Percentiles rank a stretch among this genome's conserved stretches.
phyloP scores from a whole-genome alignment of 2,329 filamentous ascomycete genomes.

The Diaporthe sp. region DNA sequence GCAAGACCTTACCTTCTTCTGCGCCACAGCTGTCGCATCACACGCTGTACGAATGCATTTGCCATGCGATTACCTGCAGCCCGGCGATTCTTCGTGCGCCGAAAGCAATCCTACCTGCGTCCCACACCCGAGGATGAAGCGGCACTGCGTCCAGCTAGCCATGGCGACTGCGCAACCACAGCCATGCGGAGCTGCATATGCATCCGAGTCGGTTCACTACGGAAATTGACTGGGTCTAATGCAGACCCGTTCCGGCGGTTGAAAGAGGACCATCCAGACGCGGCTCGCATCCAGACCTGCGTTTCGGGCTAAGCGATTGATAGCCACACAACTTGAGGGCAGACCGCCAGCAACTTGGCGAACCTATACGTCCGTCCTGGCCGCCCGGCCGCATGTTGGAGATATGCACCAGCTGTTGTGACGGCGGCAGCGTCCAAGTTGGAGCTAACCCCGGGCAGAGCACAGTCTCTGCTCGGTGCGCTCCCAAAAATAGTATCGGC shows the following conservation, averaged over 20 bases:
- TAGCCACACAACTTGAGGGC: background rate
- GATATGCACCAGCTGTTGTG: background rate
- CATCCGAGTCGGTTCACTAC: slow-evolving; percentile 2
- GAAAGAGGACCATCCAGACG: background rate
- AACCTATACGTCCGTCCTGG: background rate
- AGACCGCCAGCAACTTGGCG: background rate
- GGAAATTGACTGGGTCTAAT: slow-evolving; percentile 5
- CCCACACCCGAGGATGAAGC: slow-evolving; percentile 8
- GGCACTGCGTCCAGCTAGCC: background rate
- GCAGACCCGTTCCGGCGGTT: slow-evolving; percentile 11
- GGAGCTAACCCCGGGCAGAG: background rate
- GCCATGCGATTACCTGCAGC: slow-evolving; percentile 8
- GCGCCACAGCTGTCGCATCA: background rate
- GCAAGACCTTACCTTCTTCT: background rate
- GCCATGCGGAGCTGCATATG: slow-evolving; percentile 15
- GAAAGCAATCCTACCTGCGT: slow-evolving; percentile 24
- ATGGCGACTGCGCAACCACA: background rate
- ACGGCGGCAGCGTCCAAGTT: slow-evolving; percentile 5
- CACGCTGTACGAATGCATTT: background rate
- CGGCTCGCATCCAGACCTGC: slow-evolving; percentile 3
- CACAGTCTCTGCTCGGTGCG: background rate
- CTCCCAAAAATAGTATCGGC: slow-evolving; percentile 17
- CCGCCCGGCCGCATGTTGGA: background rate
- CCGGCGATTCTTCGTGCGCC: slow-evolving; percentile 3
- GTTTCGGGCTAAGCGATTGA: slow-evolving; percentile 13